phyloP scores from a whole-genome alignment of 352 stramenopile species.

The Peronospora tabacina region DNA sequence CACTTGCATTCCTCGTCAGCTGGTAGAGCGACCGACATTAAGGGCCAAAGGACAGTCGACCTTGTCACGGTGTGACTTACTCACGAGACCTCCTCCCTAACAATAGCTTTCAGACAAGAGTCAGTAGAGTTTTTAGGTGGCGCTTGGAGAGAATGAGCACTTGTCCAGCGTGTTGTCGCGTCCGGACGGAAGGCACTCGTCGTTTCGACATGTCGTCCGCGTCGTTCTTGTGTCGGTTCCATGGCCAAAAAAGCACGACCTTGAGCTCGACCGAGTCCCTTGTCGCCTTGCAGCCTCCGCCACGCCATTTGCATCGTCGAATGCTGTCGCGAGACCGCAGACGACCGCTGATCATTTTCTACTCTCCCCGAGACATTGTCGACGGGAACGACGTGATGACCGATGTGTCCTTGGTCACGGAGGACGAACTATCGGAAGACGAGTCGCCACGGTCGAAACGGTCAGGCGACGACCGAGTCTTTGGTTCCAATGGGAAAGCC shows the following conservation, averaged over 20 bases:
- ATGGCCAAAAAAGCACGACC: constrained; percentile 16
- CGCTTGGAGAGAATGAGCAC: constrained; percentile 10
- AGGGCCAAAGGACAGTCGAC: no score
- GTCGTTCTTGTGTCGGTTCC: constrained; percentile 23
- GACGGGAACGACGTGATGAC: constrained; percentile 4
- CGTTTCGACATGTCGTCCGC: constrained; percentile 18
- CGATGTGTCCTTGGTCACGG: constrained; percentile 17
- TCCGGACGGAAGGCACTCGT: constrained; percentile 19
- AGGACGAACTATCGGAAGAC: constrained; percentile 28
- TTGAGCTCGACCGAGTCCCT: constrained; percentile 12
- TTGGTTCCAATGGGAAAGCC: constrained; percentile 9
- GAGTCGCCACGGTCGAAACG: constrained; percentile 5
- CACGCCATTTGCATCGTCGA: constrained; percentile 18
- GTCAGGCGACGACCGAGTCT: constrained; percentile 12
- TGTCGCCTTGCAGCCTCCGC: constrained; percentile 18
- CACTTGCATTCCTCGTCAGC: no score
- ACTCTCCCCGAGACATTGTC: constrained; percentile 8
- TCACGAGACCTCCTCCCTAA: no score
- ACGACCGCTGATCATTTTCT: constrained; percentile 34
- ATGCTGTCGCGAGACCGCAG: constrained; percentile 23
- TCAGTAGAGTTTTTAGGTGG: no score
- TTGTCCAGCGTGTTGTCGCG: constrained; percentile 12
- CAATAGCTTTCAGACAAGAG: no score
- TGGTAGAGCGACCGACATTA: no score
- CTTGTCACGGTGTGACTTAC: no score